phyloP scores from a whole-genome alignment of 1,284 basidiomycete species.

The Coniferiporia sulphurascens region DNA sequence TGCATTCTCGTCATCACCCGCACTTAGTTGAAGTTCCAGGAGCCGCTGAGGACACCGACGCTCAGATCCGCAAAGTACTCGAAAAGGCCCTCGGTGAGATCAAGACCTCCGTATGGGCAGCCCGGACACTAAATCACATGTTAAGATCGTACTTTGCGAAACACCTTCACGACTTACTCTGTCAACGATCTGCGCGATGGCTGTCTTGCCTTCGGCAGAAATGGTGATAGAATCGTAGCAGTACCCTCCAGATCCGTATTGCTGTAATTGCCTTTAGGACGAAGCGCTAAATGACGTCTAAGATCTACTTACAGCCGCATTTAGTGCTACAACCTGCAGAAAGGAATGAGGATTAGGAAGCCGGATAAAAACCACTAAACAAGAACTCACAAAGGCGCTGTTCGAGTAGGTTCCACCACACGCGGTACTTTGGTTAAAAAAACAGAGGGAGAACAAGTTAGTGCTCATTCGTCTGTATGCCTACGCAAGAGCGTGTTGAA shows the following conservation, averaged over 20 bases:
- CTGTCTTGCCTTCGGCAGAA: constrained; percentile 16
- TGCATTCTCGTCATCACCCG: no score
- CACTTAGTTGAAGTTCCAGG: constrained; percentile 44
- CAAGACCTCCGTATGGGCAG: constrained; percentile 45
- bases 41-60: constrained; percentile 50
- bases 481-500: neutral
- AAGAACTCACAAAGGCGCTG: constrained; percentile 3
- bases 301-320: neutral
- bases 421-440: neutral
- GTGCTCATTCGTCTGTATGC: neutral
- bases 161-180: constrained; percentile 9
- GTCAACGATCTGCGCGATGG: constrained; percentile 20
- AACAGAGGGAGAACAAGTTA: neutral
- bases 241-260: constrained; percentile 19
- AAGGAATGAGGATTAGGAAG: neutral
- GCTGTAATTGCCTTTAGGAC: constrained; percentile 1
- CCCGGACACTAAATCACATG: neutral
- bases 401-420: constrained; percentile 17
- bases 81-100: constrained; percentile 77
- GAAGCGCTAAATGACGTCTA: neutral
- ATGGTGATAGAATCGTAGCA: constrained; percentile 20
- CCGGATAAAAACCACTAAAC: neutral
- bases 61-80: constrained; percentile 41
- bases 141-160: neutral
- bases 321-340: constrained; percentile 19